phyloP scores from a whole-genome alignment of 352 stramenopile species.

The Phytophthora lateralis region DNA sequence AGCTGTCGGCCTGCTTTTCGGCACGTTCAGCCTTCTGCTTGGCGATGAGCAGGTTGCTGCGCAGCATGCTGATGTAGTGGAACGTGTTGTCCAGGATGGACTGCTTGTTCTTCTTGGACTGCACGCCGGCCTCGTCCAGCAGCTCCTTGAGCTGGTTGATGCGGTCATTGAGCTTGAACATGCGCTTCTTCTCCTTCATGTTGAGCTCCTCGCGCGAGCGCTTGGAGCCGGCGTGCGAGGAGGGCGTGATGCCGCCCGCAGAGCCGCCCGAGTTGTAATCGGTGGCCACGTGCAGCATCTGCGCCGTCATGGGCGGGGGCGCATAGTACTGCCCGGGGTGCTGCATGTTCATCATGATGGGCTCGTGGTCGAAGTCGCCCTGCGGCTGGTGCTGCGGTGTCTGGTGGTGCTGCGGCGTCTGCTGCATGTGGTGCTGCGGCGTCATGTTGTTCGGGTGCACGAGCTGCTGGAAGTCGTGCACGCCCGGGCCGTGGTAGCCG shows the following conservation, averaged over 20 bases:
- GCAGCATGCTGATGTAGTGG: slow-evolving; percentile 71
- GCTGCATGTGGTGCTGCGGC: slow-evolving; percentile 50
- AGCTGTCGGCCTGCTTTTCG: slow-evolving; percentile 59
- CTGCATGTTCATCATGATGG: slow-evolving; percentile 74
- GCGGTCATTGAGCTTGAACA: slow-evolving; percentile 89
- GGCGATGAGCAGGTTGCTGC: slow-evolving; percentile 61
- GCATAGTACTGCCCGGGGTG: slow-evolving; percentile 63
- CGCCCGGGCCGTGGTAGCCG: slow-evolving; percentile 35
- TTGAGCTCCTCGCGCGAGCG: slow-evolving; percentile 83
- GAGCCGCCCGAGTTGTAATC: slow-evolving; percentile 60
- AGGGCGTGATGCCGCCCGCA: slow-evolving; percentile 36
- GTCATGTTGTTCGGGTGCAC: slow-evolving; percentile 45
- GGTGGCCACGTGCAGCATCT: slow-evolving; percentile 72
- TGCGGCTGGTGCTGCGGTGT: slow-evolving; percentile 42
- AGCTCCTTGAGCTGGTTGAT: slow-evolving; percentile 77
- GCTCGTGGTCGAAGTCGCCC: slow-evolving; percentile 69
- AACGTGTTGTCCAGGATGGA: slow-evolving; percentile 71
- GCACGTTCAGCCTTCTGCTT: slow-evolving; percentile 66
- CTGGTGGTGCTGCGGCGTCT: slow-evolving; percentile 49
- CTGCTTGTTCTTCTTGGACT: slow-evolving; percentile 81
- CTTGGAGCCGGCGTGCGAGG: slow-evolving; percentile 44
- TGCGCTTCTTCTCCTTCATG: slow-evolving; percentile 88
- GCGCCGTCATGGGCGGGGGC: slow-evolving; percentile 51
- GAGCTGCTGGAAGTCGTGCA: slow-evolving; percentile 51
- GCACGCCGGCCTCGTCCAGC: slow-evolving; percentile 60